phyloP scores from a whole-genome alignment of 1,284 basidiomycete species.

The Pascua guehoae region DNA sequence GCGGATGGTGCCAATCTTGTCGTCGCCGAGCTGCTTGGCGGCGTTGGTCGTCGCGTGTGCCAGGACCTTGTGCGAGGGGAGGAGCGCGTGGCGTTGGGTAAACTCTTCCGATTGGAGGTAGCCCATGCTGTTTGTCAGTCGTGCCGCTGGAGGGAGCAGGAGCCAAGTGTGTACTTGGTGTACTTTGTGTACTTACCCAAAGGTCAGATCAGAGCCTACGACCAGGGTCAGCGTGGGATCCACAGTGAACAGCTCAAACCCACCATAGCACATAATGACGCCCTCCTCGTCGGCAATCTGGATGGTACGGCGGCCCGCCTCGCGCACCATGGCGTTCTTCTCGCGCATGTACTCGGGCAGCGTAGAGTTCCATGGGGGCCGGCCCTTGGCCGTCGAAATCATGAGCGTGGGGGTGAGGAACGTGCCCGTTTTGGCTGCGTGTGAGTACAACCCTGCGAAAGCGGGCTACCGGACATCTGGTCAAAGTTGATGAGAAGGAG shows the following conservation, averaged over 20 bases:
- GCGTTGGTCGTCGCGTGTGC: constrained; percentile 54
- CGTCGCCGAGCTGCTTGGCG: constrained; percentile 48
- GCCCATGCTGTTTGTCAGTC: constrained; percentile 11
- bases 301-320: constrained; percentile 16
- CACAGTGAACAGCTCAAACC: constrained; percentile 7
- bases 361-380: constrained; percentile 17
- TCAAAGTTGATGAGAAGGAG: too few relatives aligned
- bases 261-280: constrained; percentile 29
- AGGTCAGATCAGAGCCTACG: constrained; percentile 5
- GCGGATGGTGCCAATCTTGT: constrained; percentile 47
- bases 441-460: constrained; percentile 1
- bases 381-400: constrained; percentile 17
- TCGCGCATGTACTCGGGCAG: constrained; percentile 17
- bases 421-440: constrained; percentile 49
- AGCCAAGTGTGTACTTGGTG: too few relatives aligned
- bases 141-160: too few relatives aligned
- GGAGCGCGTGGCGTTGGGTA: constrained; percentile 49
- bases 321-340: constrained; percentile 21
- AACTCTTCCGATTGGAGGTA: constrained; percentile 42
- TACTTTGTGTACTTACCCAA: constrained; percentile 9
- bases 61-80: constrained; percentile 48
- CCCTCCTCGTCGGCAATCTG: constrained; percentile 30
- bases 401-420: constrained; percentile 54
- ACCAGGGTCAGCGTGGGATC: background rate
- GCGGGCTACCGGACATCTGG: too few relatives aligned